Evolutionary conservation across 305 asterid genomes (phyloP).

Genomic region (Fraxinus sp.): DNA sequence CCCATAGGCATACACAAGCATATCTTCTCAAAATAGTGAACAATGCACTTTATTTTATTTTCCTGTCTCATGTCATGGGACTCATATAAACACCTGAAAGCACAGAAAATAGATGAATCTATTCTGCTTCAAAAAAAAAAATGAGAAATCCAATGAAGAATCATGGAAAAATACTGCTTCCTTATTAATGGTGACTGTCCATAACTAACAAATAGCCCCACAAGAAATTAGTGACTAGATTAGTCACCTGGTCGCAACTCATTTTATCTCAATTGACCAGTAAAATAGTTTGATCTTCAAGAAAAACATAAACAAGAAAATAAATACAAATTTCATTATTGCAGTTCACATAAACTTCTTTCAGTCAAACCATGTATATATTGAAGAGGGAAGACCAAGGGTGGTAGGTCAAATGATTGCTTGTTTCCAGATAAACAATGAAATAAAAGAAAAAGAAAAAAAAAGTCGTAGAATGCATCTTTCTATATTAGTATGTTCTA

Average conservation of each 20-base stretch:
- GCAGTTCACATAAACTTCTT: background rate
- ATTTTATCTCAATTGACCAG: background rate
- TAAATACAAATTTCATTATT: background rate
- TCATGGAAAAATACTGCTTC: no score
- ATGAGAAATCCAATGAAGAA: no score
- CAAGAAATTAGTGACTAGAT: background rate
- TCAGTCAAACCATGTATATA: background rate
- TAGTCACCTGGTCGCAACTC: background rate
- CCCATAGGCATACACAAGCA: slow-evolving; percentile 59
- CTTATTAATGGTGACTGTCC: no score
- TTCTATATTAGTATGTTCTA: background rate
- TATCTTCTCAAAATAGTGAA: slow-evolving; percentile 81
- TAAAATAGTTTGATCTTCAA: background rate
- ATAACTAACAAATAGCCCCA: background rate
- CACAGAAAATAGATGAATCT: slow-evolving; percentile 19
- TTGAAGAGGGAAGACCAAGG: background rate
- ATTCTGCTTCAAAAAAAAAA: slow-evolving; percentile 19
- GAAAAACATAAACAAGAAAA: background rate
- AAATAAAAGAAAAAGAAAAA: background rate
- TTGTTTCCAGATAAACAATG: background rate
- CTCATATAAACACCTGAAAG: slow-evolving; percentile 67
- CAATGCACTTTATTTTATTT: slow-evolving; percentile 75
- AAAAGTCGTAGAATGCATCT: background rate
- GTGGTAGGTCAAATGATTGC: background rate
- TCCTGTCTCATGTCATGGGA: slow-evolving; percentile 46